Evolutionary conservation across 169 alveolate species (phyloP).

Genomic region (Plasmodium vivax): DNA sequence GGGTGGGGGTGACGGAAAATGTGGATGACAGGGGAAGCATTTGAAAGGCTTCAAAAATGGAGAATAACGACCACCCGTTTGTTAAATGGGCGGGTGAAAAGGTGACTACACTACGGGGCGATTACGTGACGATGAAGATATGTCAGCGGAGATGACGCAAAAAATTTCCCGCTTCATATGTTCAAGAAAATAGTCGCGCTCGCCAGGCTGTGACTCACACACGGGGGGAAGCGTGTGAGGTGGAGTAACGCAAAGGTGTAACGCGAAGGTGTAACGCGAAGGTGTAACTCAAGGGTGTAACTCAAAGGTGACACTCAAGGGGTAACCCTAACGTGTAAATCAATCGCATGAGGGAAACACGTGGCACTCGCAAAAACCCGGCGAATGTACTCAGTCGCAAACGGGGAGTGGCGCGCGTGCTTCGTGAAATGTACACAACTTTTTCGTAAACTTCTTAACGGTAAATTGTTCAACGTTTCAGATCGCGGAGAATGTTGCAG

Average conservation of each 20-base stretch:
- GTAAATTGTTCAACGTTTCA: background rate
- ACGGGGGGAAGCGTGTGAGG: background rate
- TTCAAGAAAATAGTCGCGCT: background rate
- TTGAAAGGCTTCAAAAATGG: background rate
- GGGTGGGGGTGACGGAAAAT: background rate
- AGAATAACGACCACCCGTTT: background rate
- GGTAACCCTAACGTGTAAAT: background rate
- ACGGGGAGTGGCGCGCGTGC: background rate
- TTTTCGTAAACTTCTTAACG: constrained; percentile 2
- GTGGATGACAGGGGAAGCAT: background rate
- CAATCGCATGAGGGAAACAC: background rate
- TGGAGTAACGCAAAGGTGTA: background rate
- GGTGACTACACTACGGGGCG: background rate
- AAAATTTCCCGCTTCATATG: background rate
- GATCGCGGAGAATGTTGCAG: background rate
- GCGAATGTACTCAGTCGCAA: background rate
- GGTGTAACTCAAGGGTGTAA: no score
- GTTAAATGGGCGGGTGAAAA: background rate
- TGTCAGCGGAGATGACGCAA: background rate
- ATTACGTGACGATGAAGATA: background rate
- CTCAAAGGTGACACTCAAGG: background rate
- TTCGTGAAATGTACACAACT: background rate
- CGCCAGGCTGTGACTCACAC: background rate
- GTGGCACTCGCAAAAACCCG: background rate
- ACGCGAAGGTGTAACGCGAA: no score